A percentile compares a stretch with the other conserved stretches of the same genome.
Evolutionary conservation across 2,329 filamentous ascomycete genomes (phyloP).

Genomic region (Xylariomycetidae sp.): DNA sequence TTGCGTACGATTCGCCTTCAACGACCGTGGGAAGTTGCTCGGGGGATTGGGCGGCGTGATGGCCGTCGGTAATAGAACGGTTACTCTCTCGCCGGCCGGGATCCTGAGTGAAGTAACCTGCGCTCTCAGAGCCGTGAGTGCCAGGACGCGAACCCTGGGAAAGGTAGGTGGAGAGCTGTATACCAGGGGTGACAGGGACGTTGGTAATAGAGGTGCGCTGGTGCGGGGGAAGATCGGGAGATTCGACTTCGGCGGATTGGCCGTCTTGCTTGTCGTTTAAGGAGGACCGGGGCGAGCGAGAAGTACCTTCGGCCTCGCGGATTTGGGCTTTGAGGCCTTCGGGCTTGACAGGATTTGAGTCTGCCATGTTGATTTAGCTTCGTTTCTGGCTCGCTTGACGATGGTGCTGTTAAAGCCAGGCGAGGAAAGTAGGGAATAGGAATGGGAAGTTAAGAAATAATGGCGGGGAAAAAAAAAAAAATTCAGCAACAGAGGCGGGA

Average conservation of each 20-base stretch:
- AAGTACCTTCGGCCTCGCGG: slow-evolving; percentile 12
- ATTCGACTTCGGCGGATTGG: background rate
- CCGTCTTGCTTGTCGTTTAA: background rate
- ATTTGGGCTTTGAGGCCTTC: slow-evolving; percentile 4
- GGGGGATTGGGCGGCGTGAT: slow-evolving; percentile 8
- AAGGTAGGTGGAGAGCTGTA: slow-evolving; percentile 28
- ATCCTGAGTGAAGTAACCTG: slow-evolving; percentile 28
- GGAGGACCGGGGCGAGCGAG: slow-evolving; percentile 9
- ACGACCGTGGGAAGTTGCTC: too few species aligned
- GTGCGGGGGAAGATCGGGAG: slow-evolving; percentile 28
- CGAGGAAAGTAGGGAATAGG: too few species aligned
- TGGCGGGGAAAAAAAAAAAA: too few species aligned
- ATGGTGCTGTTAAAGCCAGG: too few species aligned
- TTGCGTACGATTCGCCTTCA: too few species aligned
- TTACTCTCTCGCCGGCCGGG: slow-evolving; percentile 17
- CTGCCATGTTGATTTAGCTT: slow-evolving; percentile 21
- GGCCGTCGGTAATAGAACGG: slow-evolving; percentile 18
- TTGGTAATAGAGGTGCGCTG: slow-evolving; percentile 26
- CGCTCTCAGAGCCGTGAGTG: slow-evolving; percentile 8
- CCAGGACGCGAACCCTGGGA: slow-evolving; percentile 14
- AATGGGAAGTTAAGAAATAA: too few species aligned
- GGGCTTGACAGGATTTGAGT: slow-evolving; percentile 6
- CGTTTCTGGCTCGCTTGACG: background rate
- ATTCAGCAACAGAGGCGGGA: too few species aligned
- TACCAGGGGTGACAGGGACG: slow-evolving; percentile 37